Base-by-base conservation (phyloP, 306 rosid species). In the Pterocarpus macrocarpus region DNA sequence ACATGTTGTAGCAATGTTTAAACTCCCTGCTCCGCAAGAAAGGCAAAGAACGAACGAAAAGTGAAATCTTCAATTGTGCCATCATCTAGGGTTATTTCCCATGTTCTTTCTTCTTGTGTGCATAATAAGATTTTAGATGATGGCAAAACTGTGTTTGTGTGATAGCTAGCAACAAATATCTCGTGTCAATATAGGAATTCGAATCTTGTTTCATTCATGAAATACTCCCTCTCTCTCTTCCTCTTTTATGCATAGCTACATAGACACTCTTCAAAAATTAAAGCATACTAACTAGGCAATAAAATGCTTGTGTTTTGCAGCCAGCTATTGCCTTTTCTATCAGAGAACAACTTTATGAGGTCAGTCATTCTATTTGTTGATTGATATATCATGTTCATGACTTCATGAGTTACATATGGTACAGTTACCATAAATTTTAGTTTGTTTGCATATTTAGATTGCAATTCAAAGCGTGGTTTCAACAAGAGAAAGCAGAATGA, bases 281-380 rank as follows among this genome's bases (percentile, higher is more conserved):
- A 56, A 53, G 5, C 59, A 66, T 69, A 28, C 69, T 80, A 41
- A 28, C 62, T 77, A 32, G 82, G 63, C 61, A 17, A 72, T 71
- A n/a, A 80, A 38, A 56, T 53, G 58, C 15, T 38, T 57, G 52
- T 84, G 35, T 71, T 81, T 88, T 87, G 87, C 90, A 95, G 98
- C 97, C 97, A 36, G 97, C 99, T 52, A 83, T 95, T 88, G 95
- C 97, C 77, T 86, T 89, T 70, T 91, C 97, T 15, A 95, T 93
- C 64, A 89, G 98, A 83, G 97, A 92, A 81, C 95, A 95, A 67
- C 97, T 95, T 55, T 92, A 88, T 39, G 97, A 95, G 97, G 97
- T 92, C 77, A 36, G 6, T 61, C 57, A 75, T 73, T 78, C 44
- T 61, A 39, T 75, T 43, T 67, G 44, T 69, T 78, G 30, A 63